A percentile compares a stretch with the other conserved stretches of the same genome.
These are phyloP conservation scores for Fusarium annulatum DNA, from an alignment of 2,329 filamentous ascomycete genomes.

Conservation along the genomic window DNA sequence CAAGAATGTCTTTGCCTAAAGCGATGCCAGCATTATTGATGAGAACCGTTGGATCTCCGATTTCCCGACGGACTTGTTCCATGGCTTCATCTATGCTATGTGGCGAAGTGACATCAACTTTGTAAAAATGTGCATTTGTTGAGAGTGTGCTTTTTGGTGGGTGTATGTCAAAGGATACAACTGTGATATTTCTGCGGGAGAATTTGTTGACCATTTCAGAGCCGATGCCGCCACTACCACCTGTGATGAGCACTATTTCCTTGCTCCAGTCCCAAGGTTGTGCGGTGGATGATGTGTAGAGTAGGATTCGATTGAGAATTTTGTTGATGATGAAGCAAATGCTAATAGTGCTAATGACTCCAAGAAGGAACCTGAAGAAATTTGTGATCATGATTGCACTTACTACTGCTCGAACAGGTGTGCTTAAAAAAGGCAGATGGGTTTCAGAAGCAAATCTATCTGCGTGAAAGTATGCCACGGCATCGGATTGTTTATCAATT, in stretches of 20 bases:
- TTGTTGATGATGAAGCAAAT: not conserved
- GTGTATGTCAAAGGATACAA: not conserved
- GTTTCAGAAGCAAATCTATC: not conserved
- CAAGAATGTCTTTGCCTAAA: not conserved
- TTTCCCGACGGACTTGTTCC: not conserved
- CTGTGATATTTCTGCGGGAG: not conserved
- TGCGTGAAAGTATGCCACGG: not conserved
- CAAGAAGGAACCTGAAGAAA: not conserved
- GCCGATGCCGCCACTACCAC: not conserved
- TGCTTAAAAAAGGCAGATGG: not conserved
- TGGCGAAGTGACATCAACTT: not conserved
- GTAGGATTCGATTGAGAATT: not conserved
- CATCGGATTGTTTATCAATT: not conserved
- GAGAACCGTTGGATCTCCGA: not conserved
- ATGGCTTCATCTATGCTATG: not conserved
- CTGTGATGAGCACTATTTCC: not conserved
- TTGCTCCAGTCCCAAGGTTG: not conserved
- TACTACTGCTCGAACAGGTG: rapidly evolving
- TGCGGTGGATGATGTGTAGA: not conserved
- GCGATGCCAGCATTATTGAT: not conserved
- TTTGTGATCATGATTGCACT: not conserved
- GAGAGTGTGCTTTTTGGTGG: not conserved
- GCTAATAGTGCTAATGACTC: not conserved
- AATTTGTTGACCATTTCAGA: not conserved
- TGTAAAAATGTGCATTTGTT: not conserved